A percentile compares a stretch with the other conserved stretches of the same genome.
Conservation (phyloP, 1,284 basidiomycete genomes). For the Fistulinella cinereoalba region DNA sequence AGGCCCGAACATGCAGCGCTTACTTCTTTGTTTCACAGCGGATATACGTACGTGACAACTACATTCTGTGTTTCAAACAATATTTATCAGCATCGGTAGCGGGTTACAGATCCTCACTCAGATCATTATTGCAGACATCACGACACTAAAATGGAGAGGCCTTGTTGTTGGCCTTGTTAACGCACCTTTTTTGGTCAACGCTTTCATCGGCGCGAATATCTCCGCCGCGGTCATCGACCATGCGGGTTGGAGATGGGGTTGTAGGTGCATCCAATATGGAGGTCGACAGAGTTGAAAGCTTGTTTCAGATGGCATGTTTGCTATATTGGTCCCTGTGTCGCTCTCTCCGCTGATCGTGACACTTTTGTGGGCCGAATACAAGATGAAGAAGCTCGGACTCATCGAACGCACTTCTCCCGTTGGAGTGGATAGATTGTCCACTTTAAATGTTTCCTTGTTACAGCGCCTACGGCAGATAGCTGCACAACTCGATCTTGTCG, state of each 20-base stretch:
- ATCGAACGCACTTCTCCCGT: slow-evolving; percentile 20
- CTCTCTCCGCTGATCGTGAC: slow-evolving; percentile 60
- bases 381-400: slow-evolving; percentile 53
- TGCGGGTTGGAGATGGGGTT: slow-evolving; percentile 74
- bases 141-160: slow-evolving; percentile 76
- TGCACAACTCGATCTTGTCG: slow-evolving; percentile 60
- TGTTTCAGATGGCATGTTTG: slow-evolving; percentile 63
- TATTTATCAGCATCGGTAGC: slow-evolving; percentile 22
- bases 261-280: slow-evolving; percentile 36
- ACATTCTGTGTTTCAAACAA: not conserved
- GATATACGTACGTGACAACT: slow-evolving; percentile 45
- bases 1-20: not conserved
- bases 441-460: not conserved
- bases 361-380: slow-evolving; percentile 69
- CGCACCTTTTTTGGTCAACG: slow-evolving; percentile 66
- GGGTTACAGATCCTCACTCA: slow-evolving; percentile 74
- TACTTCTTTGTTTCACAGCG: slow-evolving; percentile 34
- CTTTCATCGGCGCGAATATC: slow-evolving; percentile 72
- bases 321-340: slow-evolving; percentile 54
- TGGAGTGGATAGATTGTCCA: not conserved
- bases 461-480: slow-evolving; percentile 31
- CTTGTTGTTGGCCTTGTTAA: slow-evolving; percentile 64
- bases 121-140: slow-evolving; percentile 78
- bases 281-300: not conserved
- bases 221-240: slow-evolving; percentile 54